Evolutionary conservation across 2,329 filamentous ascomycete genomes (phyloP).

Genomic region (Apiospora rasikravindrae): DNA sequence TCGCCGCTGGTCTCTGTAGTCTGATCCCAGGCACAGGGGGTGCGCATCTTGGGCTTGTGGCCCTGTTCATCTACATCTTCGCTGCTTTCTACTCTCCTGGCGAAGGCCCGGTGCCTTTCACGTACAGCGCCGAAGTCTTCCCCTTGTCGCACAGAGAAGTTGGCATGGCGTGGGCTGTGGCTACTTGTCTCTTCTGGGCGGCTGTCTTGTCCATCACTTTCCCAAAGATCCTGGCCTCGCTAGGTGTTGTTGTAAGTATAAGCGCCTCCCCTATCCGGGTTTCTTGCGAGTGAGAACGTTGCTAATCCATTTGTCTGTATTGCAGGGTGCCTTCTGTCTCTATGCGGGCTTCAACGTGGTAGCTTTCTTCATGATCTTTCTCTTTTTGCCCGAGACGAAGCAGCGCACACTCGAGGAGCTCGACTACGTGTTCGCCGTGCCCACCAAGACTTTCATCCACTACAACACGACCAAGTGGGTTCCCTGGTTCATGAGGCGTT

Average conservation of each 20-base stretch:
- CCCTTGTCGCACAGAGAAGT: conserved; percentile 70
- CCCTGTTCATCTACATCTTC: conserved; percentile 62
- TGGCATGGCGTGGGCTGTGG: conserved; percentile 70
- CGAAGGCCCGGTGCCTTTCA: conserved; percentile 68
- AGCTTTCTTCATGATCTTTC: conserved; percentile 61
- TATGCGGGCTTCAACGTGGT: conserved; percentile 62
- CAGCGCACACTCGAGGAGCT: conserved; percentile 63
- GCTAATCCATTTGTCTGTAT: not conserved
- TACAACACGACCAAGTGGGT: conserved; percentile 63
- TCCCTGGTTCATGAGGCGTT: conserved; percentile 66
- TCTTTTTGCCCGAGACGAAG: conserved; percentile 55
- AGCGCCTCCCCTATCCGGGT: conserved; percentile 31
- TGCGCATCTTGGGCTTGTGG: conserved; percentile 48
- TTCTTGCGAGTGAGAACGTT: conserved; percentile 48
- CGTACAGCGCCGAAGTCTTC: conserved; percentile 70
- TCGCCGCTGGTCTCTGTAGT: conserved; percentile 61
- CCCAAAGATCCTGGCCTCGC: conserved; percentile 53
- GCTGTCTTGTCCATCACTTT: conserved; percentile 64
- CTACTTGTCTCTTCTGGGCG: conserved; percentile 64
- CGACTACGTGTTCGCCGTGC: conserved; percentile 66
- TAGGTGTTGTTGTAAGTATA: conserved; percentile 39
- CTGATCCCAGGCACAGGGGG: conserved; percentile 43
- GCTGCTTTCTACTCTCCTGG: conserved; percentile 63
- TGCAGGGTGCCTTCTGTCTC: conserved; percentile 53
- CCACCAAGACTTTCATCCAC: conserved; percentile 59